Conservation (phyloP, 129 eudicot species). For the Flaveria robusta region DNA sequence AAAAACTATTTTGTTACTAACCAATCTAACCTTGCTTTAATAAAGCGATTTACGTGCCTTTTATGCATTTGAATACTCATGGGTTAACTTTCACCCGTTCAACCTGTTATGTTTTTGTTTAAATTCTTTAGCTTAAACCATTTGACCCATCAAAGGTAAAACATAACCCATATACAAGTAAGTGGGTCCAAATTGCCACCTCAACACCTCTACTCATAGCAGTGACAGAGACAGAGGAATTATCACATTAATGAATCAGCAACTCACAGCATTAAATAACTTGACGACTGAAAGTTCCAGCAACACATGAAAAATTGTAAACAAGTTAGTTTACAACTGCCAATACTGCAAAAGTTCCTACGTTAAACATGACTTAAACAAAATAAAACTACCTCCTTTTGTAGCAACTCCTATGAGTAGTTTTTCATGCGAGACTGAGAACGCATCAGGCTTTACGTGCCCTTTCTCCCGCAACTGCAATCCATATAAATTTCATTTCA, state of each 20-base stretch:
- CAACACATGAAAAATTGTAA: conserved; percentile 25
- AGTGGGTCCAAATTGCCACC: conserved; percentile 1
- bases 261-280: conserved; percentile 89
- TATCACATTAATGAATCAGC: conserved; percentile 14
- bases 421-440: conserved; percentile 72
- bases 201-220: not conserved
- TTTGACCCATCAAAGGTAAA: not conserved
- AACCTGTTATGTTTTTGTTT: not conserved
- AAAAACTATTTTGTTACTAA: no score
- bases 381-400: conserved; percentile 73
- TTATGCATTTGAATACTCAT: no score
- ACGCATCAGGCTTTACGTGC: conserved; percentile 81
- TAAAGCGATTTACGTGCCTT: no score
- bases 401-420: conserved; percentile 76
- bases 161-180: not conserved
- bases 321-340: conserved; percentile 26
- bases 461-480: conserved; percentile 76
- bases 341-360: conserved; percentile 17
- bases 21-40: no score
- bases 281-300: conserved; percentile 57
- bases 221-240: not conserved
- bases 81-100: no score
- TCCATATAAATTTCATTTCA: conserved; percentile 18
- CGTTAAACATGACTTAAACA: not conserved
- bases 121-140: not conserved